Percentiles rank a stretch among this genome's conserved stretches.
Evolutionary conservation across 495 filamentous ascomycete species (phyloP).

Genomic region (Corynascus novoguineensis): DNA sequence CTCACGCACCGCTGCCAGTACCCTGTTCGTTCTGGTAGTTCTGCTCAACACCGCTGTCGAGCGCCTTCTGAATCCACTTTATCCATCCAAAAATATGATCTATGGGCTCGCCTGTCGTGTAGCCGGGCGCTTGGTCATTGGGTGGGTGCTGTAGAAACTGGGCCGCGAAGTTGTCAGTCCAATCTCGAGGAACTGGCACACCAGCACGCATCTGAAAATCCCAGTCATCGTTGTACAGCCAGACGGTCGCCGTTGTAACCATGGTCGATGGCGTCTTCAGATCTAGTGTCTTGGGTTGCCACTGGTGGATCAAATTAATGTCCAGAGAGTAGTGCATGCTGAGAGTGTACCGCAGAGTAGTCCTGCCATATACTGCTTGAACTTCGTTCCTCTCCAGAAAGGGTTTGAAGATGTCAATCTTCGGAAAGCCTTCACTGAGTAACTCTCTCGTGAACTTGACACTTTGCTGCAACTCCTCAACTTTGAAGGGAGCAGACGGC

Average conservation of each 20-base stretch:
- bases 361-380: constrained; percentile 13
- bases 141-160: constrained; percentile 10
- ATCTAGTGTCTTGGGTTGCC: neutral
- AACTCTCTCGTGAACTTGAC: neutral
- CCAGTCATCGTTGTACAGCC: constrained; percentile 18
- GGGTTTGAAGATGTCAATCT: neutral
- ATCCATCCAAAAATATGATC: constrained; percentile 19
- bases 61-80: constrained; percentile 15
- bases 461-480: neutral
- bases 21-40: neutral
- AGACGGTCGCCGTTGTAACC: neutral
- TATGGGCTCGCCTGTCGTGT: neutral
- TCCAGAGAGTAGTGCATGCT: constrained; percentile 18
- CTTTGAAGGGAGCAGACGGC: neutral
- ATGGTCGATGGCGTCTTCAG: neutral
- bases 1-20: neutral
- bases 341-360: constrained; percentile 11
- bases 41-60: constrained; percentile 8
- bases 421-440: constrained; percentile 3
- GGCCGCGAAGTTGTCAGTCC: constrained; percentile 13
- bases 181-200: constrained; percentile 7
- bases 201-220: constrained; percentile 13
- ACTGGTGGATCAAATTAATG: constrained; percentile 13
- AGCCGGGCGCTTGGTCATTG: neutral
- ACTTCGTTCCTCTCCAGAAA: constrained; percentile 9